A percentile compares a stretch with the other conserved stretches of the same genome.
Conservation (phyloP, 169 alveolate genomes). For the Eimeria necatrix region DNA sequence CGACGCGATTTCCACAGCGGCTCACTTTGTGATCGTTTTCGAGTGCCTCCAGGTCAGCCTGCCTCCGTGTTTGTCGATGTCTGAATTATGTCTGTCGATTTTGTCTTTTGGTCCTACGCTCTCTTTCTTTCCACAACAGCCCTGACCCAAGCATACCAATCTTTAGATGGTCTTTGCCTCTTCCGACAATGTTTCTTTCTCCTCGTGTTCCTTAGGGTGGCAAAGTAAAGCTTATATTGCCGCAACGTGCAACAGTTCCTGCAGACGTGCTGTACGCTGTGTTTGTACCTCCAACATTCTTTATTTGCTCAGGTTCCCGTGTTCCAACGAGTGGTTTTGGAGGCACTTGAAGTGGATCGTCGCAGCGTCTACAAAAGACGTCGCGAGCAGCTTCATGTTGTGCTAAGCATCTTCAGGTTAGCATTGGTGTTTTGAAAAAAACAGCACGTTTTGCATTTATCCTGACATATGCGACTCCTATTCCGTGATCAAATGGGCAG, state of each 20-base stretch:
- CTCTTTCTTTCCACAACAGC: neutral
- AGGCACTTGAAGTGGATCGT: conserved; percentile 78
- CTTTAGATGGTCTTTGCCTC: too few species aligned
- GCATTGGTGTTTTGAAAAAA: neutral
- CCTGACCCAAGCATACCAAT: too few species aligned
- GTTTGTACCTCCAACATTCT: too few species aligned
- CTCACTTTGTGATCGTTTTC: conserved; percentile 73
- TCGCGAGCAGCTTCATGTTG: conserved; percentile 72
- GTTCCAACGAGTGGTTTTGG: conserved; percentile 72
- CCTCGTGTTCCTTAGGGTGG: too few species aligned
- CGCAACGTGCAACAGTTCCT: too few species aligned
- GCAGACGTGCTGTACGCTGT: neutral
- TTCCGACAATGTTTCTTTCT: too few species aligned
- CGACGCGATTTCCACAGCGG: conserved; percentile 72
- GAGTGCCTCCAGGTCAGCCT: conserved; percentile 66
- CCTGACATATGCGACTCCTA: too few species aligned
- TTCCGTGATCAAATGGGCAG: too few species aligned
- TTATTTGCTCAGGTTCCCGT: conserved; percentile 68
- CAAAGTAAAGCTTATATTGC: too few species aligned
- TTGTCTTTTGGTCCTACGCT: neutral
- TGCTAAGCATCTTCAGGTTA: conserved; percentile 63
- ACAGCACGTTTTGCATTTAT: too few species aligned
- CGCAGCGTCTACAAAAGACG: conserved; percentile 80
- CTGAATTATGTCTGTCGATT: neutral
- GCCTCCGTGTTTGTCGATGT: neutral